These are phyloP conservation scores for Talaromyces adpressus DNA, from an alignment of 495 filamentous ascomycete genomes.

Conservation along the genomic window DNA sequence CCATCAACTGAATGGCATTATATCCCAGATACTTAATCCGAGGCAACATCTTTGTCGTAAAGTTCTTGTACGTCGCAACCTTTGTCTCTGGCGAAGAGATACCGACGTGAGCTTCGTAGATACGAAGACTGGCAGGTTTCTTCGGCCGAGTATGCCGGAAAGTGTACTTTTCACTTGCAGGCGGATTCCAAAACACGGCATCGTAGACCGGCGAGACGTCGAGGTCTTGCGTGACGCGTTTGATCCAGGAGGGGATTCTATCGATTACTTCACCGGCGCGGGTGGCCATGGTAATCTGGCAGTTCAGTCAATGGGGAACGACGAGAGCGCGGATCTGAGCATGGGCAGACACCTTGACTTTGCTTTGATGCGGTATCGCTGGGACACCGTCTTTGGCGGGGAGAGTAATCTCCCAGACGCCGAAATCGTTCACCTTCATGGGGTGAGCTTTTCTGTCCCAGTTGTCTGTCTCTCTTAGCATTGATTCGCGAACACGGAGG, in stretches of 20 bases:
- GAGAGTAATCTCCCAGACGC: conserved; percentile 80
- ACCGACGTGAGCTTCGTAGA: conserved; percentile 97
- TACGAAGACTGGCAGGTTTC: conserved; percentile 78
- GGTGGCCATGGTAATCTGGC: conserved; percentile 75
- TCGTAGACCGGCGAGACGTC: conserved; percentile 85
- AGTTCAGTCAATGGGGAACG: neutral
- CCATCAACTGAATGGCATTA: conserved; percentile 98
- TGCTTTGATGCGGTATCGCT: conserved; percentile 85
- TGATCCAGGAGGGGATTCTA: conserved; percentile 93
- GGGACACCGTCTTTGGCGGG: conserved; percentile 67
- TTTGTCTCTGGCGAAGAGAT: conserved; percentile 87
- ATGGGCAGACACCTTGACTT: conserved; percentile 76
- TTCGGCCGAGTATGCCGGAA: conserved; percentile 79
- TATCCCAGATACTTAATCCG: conserved; percentile 88
- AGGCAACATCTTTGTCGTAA: conserved; percentile 84
- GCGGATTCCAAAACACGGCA: conserved; percentile 95
- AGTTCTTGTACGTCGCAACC: conserved; percentile 93
- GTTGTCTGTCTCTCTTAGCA: conserved; percentile 52
- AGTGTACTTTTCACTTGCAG: conserved; percentile 59
- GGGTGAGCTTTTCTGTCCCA: conserved; percentile 78
- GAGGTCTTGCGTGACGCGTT: conserved; percentile 89
- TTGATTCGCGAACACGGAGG: neutral
- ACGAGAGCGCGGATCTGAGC: conserved; percentile 4
- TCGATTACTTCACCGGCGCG: conserved; percentile 76
- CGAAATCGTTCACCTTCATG: conserved; percentile 79